phyloP scores from a whole-genome alignment of 2,329 filamentous ascomycete genomes.

The Pezicula radicicola region DNA sequence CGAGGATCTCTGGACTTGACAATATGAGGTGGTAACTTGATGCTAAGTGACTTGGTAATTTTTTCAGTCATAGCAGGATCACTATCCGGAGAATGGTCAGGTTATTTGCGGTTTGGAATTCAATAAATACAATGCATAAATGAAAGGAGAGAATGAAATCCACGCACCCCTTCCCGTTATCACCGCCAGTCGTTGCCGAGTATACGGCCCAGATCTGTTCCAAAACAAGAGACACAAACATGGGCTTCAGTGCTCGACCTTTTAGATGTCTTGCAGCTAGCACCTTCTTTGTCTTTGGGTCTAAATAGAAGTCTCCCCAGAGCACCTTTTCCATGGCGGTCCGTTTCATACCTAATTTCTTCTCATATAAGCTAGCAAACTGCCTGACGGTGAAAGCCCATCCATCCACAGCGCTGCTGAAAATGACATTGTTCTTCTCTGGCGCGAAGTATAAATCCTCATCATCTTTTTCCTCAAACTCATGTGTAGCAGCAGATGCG shows the following conservation, averaged over 20 bases:
- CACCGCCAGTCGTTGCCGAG: conserved; percentile 80
- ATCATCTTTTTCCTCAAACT: conserved; percentile 89
- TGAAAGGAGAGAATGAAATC: conserved; percentile 32
- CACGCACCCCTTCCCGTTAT: conserved; percentile 74
- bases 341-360: conserved; percentile 93
- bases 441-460: conserved; percentile 98
- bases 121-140: conserved; percentile 17
- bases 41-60: conserved; percentile 85
- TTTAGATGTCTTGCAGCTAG: conserved; percentile 89
- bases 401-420: conserved; percentile 95
- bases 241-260: conserved; percentile 85
- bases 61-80: conserved; percentile 84
- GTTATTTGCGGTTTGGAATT: conserved; percentile 8
- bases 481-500: conserved; percentile 51
- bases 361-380: conserved; percentile 91
- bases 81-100: conserved; percentile 39
- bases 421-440: conserved; percentile 98
- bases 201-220: conserved; percentile 97
- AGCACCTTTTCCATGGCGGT: conserved; percentile 86
- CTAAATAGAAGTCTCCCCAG: conserved; percentile 95
- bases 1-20: conserved; percentile 80
- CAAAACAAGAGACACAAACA: conserved; percentile 95
- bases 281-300: conserved; percentile 95
- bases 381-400: conserved; percentile 98
- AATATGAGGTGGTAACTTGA: conserved; percentile 82